These are phyloP conservation scores for Lunularia cruciata DNA, from an alignment of 225 moss, liverwort and hornwort species.

Conservation along the genomic window DNA sequence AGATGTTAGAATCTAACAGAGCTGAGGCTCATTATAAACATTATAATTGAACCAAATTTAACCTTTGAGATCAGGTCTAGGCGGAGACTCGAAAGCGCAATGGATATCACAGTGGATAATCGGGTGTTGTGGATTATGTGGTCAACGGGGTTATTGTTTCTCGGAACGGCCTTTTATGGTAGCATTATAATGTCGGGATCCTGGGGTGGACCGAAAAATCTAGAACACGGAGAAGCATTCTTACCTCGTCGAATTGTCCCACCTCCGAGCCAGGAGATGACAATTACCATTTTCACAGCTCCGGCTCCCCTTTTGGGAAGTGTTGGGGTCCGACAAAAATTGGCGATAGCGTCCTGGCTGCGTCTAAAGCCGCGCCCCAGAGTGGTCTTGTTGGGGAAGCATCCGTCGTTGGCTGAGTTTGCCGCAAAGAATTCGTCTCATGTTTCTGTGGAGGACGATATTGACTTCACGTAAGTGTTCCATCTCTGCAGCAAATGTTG, in stretches of 20 bases:
- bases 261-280: slow-evolving; percentile 1
- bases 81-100: background rate
- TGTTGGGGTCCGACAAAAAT: slow-evolving; percentile 58
- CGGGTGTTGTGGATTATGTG: slow-evolving; percentile 36
- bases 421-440: slow-evolving; percentile 50
- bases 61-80: background rate
- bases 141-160: slow-evolving; percentile 28
- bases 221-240: background rate
- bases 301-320: slow-evolving; percentile 73
- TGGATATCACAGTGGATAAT: slow-evolving; percentile 30
- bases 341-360: slow-evolving; percentile 85
- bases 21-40: background rate
- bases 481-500: too few species aligned
- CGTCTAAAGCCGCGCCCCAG: slow-evolving; percentile 55
- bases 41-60: background rate
- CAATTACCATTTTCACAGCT: slow-evolving; percentile 69
- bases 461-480: slow-evolving; percentile 74
- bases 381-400: slow-evolving; percentile 74
- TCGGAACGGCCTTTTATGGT: slow-evolving; percentile 38
- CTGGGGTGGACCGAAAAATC: background rate
- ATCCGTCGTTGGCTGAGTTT: slow-evolving; percentile 59
- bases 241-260: background rate
- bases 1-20: background rate
- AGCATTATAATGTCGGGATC: slow-evolving; percentile 21
- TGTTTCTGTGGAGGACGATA: slow-evolving; percentile 64